Conservation (phyloP, 306 rosid species). For the Malus orientalis region DNA sequence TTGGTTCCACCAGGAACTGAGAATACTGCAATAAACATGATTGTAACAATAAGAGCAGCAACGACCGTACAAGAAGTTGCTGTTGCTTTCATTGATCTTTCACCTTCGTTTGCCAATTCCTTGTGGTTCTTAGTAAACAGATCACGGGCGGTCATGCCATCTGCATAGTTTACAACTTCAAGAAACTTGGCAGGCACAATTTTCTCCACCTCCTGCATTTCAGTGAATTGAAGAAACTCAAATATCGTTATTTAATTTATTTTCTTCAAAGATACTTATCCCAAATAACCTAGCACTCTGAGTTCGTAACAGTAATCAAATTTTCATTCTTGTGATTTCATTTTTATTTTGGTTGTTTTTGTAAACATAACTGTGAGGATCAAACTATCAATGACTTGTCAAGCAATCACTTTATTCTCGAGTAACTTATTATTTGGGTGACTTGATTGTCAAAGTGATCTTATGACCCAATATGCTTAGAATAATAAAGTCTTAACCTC, state of each 20-base stretch:
- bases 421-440: no score
- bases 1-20: conserved; percentile 31
- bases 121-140: conserved; percentile 26
- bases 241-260: no score
- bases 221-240: background rate
- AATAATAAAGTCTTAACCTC: no score
- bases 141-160: conserved; percentile 13
- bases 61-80: conserved; percentile 38
- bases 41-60: conserved; percentile 33
- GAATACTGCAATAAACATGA: conserved; percentile 35
- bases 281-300: background rate
- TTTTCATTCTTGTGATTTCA: no score
- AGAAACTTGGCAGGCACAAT: background rate
- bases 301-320: no score
- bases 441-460: no score
- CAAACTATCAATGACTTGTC: no score
- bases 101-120: conserved; percentile 17
- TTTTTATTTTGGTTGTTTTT: no score
- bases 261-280: background rate
- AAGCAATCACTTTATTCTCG: no score
- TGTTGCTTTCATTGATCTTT: conserved; percentile 38
- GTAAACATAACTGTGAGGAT: no score
- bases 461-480: no score
- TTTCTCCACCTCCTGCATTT: background rate
- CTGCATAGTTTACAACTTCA: background rate